Conservation (phyloP, 2,329 filamentous ascomycete genomes). For the Penicillium sp. region DNA sequence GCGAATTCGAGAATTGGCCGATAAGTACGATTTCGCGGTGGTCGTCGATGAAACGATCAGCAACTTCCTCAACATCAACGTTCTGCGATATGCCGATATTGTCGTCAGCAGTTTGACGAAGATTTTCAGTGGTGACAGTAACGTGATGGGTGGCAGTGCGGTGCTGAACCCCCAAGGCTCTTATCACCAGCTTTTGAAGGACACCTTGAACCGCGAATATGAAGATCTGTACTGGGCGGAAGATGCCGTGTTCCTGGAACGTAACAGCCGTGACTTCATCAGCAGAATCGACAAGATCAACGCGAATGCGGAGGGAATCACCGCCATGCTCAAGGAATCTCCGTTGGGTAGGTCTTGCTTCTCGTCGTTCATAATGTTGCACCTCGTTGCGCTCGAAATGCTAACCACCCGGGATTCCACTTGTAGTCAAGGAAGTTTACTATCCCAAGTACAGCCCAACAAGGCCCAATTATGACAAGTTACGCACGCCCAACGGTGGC, state of each 20-base stretch:
- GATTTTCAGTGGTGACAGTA: slow-evolving; percentile 93
- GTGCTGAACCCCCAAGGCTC: slow-evolving; percentile 61
- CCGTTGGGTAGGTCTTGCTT: slow-evolving; percentile 42
- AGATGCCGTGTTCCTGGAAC: slow-evolving; percentile 89
- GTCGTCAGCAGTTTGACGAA: slow-evolving; percentile 95
- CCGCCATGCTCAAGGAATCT: slow-evolving; percentile 59
- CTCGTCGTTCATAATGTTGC: neutral
- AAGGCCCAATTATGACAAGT: slow-evolving; percentile 68
- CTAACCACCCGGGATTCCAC: neutral
- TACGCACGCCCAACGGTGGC: slow-evolving; percentile 65
- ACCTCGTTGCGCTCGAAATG: neutral
- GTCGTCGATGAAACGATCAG: slow-evolving; percentile 95
- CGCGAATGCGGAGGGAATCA: slow-evolving; percentile 75
- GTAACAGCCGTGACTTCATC: slow-evolving; percentile 90
- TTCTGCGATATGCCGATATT: slow-evolving; percentile 81
- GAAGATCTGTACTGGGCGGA: slow-evolving; percentile 93
- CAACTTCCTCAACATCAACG: slow-evolving; percentile 92
- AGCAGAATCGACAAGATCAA: slow-evolving; percentile 80
- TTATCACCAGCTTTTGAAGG: slow-evolving; percentile 66
- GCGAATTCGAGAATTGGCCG: slow-evolving; percentile 73
- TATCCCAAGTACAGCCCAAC: slow-evolving; percentile 79
- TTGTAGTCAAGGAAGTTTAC: slow-evolving; percentile 66
- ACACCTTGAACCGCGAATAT: slow-evolving; percentile 58
- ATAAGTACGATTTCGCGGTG: slow-evolving; percentile 79
- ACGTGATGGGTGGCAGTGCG: slow-evolving; percentile 87